These are phyloP conservation scores for Gossypium lobatum DNA, from an alignment of 441 rosid genomes.

Conservation along the genomic window DNA sequence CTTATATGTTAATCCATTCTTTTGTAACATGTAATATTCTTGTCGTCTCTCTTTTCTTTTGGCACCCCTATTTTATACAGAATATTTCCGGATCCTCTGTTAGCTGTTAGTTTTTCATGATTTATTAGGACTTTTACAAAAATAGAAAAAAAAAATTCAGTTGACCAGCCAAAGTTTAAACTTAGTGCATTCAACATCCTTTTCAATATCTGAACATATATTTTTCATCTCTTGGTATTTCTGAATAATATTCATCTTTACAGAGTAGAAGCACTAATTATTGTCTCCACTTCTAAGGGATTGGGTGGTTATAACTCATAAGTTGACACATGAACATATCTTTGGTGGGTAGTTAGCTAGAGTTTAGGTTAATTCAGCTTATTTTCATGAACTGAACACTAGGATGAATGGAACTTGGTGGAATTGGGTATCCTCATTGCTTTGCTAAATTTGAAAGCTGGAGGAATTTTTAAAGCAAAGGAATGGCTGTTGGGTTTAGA, in stretches of 20 bases:
- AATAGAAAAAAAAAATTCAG: background rate
- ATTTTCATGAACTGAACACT: background rate
- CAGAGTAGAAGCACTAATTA: background rate
- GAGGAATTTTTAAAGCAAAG: constrained; percentile 9
- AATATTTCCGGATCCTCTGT: background rate
- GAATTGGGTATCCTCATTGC: background rate
- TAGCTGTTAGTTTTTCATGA: background rate
- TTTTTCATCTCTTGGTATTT: background rate
- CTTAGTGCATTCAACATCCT: background rate
- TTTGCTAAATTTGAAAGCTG: background rate
- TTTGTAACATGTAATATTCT: background rate
- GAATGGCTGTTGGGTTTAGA: background rate
- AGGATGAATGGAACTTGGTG: background rate
- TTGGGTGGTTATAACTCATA: background rate
- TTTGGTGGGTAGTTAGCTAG: constrained; percentile 1
- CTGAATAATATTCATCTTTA: background rate
- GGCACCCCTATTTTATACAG: background rate
- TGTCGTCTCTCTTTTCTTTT: background rate
- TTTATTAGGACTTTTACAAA: background rate
- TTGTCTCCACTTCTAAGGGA: background rate
- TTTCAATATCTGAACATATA: background rate
- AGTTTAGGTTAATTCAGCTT: background rate
- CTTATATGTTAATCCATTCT: background rate
- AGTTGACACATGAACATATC: background rate
- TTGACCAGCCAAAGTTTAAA: background rate